A percentile compares a stretch with the other conserved stretches of the same genome.
Conservation (phyloP, 169 alveolate genomes). For the Blepharisma undulans region DNA sequence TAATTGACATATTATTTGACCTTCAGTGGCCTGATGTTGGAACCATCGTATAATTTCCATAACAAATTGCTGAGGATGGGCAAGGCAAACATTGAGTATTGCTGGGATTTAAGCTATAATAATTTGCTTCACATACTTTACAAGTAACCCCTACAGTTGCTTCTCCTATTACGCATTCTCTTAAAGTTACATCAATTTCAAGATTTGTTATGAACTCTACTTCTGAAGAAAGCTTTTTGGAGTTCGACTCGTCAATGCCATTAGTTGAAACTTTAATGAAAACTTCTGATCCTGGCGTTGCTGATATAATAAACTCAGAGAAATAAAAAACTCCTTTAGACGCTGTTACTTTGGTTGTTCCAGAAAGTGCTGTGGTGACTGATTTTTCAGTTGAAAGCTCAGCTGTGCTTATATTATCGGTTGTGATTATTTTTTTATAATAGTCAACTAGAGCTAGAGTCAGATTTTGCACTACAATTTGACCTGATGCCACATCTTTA, state of each 20-base stretch:
- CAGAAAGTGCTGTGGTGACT: not conserved
- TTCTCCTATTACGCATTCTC: slow-evolving; percentile 17
- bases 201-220: not conserved
- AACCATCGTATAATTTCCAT: slow-evolving; percentile 53
- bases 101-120: slow-evolving; percentile 15
- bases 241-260: not conserved
- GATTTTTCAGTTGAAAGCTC: not conserved
- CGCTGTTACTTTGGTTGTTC: not conserved
- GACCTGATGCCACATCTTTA: not conserved
- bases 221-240: not conserved
- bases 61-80: slow-evolving; percentile 47
- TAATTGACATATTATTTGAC: slow-evolving; percentile 32
- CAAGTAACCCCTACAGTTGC: not conserved
- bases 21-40: slow-evolving; percentile 67
- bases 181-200: not conserved
- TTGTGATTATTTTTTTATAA: not conserved
- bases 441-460: not conserved
- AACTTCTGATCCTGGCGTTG: slow-evolving; percentile 3
- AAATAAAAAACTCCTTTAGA: not conserved
- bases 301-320: not conserved
- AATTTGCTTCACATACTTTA: not conserved
- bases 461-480: not conserved
- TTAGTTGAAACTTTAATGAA: not conserved
- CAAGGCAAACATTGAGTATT: slow-evolving; percentile 14
- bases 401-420: not conserved